Evolutionary conservation across 2,329 filamentous ascomycete species (phyloP).

Genomic region (Fusarium sublunatum): DNA sequence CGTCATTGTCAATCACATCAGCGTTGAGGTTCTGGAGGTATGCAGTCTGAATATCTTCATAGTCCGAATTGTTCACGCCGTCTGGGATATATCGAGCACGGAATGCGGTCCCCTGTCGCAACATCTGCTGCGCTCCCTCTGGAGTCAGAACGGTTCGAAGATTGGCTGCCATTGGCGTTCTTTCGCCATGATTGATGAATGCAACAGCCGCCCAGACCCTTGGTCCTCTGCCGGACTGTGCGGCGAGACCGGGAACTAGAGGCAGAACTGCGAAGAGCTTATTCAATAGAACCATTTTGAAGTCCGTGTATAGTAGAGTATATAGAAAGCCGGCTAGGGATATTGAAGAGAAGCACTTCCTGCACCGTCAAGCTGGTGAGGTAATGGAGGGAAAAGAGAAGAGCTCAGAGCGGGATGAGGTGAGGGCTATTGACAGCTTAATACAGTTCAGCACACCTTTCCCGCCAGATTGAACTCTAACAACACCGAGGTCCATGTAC

Average conservation of each 20-base stretch:
- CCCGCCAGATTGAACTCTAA: conserved; percentile 25
- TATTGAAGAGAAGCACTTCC: conserved; percentile 10
- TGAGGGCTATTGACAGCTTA: conserved; percentile 25
- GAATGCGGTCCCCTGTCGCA: conserved; percentile 60
- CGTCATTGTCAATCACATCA: conserved; percentile 61
- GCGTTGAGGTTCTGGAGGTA: conserved; percentile 57
- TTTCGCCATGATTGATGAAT: conserved; percentile 65
- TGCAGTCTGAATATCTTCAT: conserved; percentile 43
- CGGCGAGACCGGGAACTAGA: conserved; percentile 44
- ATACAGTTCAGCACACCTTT: conserved; percentile 21
- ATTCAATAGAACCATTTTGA: conserved; percentile 38
- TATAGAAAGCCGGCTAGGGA: neutral
- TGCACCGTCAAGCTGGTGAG: conserved; percentile 22
- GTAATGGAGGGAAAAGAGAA: conserved; percentile 20
- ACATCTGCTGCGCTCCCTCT: conserved; percentile 64
- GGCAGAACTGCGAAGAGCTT: conserved; percentile 20
- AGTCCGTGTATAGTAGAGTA: neutral
- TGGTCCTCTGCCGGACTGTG: conserved; percentile 49
- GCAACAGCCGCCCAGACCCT: conserved; percentile 63
- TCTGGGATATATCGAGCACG: conserved; percentile 60
- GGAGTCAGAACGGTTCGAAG: conserved; percentile 59
- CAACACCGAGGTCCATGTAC: conserved; percentile 36
- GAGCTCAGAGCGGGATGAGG: conserved; percentile 6
- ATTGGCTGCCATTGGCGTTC: conserved; percentile 55
- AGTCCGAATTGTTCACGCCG: conserved; percentile 39